phyloP scores from a whole-genome alignment of 495 filamentous ascomycete species.

The Chlorociboria aeruginascens region DNA sequence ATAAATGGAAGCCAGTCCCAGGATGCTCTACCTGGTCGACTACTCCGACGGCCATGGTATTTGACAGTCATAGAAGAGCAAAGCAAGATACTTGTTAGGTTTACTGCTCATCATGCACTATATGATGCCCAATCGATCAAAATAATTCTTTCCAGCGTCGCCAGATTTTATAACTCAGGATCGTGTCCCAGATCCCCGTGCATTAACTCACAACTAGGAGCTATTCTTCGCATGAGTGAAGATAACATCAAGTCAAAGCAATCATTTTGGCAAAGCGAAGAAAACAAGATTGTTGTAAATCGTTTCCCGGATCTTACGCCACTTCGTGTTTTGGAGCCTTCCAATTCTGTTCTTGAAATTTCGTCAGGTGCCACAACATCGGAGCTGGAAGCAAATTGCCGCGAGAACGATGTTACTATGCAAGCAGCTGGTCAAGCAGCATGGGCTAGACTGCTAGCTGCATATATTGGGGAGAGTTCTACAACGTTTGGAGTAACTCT shows the following conservation, averaged over 20 bases:
- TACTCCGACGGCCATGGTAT: conserved; percentile 27
- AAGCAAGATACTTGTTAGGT: conserved; percentile 23
- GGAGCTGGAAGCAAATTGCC: conserved; percentile 40
- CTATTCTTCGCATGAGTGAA: conserved; percentile 36
- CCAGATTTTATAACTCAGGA: conserved; percentile 23
- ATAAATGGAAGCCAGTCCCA: neutral
- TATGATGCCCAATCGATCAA: conserved; percentile 66
- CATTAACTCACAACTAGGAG: conserved; percentile 32
- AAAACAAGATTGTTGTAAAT: conserved; percentile 39
- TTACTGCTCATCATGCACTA: conserved; percentile 60
- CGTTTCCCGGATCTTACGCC: conserved; percentile 62
- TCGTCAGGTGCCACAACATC: conserved; percentile 25
- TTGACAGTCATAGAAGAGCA: conserved; percentile 25
- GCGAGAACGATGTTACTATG: conserved; percentile 45
- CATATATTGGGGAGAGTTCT: conserved; percentile 56
- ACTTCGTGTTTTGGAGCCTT: conserved; percentile 28
- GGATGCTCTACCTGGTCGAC: conserved; percentile 8
- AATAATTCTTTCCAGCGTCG: conserved; percentile 44
- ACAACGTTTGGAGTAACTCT: conserved; percentile 65
- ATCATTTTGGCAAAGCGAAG: conserved; percentile 49
- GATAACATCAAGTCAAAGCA: conserved; percentile 24
- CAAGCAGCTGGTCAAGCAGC: conserved; percentile 62
- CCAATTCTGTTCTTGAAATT: conserved; percentile 28
- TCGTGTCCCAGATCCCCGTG: conserved; percentile 10
- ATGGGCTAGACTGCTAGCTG: conserved; percentile 57